phyloP scores from a whole-genome alignment of 129 eudicot species.

The Saussurea involucrata region DNA sequence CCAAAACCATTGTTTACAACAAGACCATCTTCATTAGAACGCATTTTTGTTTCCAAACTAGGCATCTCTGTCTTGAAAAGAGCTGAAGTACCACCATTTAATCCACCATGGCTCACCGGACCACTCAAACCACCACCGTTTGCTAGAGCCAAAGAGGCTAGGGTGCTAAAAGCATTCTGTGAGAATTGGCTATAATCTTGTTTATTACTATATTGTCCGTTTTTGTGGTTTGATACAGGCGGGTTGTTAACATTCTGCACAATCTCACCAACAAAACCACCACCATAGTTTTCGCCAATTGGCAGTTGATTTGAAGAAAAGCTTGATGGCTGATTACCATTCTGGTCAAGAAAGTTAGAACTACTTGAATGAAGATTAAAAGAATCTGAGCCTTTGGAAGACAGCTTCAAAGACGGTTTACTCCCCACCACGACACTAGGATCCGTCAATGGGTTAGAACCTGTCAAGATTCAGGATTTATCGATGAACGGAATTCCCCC shows the following conservation, averaged over 20 bases:
- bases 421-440: constrained; percentile 31
- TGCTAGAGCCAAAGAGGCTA: constrained; percentile 35
- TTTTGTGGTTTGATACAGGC: constrained; percentile 28
- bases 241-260: constrained; percentile 44
- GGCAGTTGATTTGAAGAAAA: constrained; percentile 41
- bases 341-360: constrained; percentile 46
- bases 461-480: constrained; percentile 24
- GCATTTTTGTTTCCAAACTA: constrained; percentile 25
- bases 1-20: constrained; percentile 46
- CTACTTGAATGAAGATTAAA: constrained; percentile 29
- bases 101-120: constrained; percentile 28
- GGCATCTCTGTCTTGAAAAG: constrained; percentile 35
- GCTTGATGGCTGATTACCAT: constrained; percentile 32
- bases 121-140: constrained; percentile 40
- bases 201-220: constrained; percentile 21
- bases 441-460: constrained; percentile 34
- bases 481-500: not conserved
- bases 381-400: constrained; percentile 49
- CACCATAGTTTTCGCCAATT: constrained; percentile 36
- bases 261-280: constrained; percentile 44
- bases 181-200: constrained; percentile 34
- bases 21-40: constrained; percentile 51
- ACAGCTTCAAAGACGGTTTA: constrained; percentile 35
- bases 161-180: constrained; percentile 34
- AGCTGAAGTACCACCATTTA: constrained; percentile 38